Base-by-base conservation (phyloP, 2,329 filamentous ascomycete species). In the Colletotrichum graminicola region DNA sequence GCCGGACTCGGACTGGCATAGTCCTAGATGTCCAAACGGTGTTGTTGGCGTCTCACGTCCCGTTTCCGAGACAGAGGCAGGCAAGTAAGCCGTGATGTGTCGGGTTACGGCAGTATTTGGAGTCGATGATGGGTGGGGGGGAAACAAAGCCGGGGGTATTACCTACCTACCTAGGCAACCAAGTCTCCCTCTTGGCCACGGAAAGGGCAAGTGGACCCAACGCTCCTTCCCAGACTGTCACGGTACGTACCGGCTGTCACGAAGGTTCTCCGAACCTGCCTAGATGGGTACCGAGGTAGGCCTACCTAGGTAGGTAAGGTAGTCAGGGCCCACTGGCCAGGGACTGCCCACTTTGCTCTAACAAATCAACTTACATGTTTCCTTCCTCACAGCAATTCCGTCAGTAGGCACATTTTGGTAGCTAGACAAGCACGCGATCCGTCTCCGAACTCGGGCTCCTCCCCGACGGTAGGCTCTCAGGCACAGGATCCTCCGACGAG, bases 311-410 rank as follows among this genome's bases (percentile, higher is more conserved):
- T 29, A 29, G 29, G 29, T 29, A 36, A 29, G 29, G 29, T 29
- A 36, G 8, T 36, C 34, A 36, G 34, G 52, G 29, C 21, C 26
- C 29, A 16, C 21, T 32, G n/a, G 39, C 39, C 18, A 29, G 16
- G 36, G 34, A 16, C 36, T 18, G 21, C 12, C 43, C 61, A 32
- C 36, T 54, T 26, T 59, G 29, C 26, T 49, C 36, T 29, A 23
- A 54, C 49, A 63, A 63, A 55, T 63, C 61, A 63, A 63, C 61
- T 63, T 63, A 63, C 61, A 63, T 36, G 45, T 63, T 63, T 63
- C 36, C 14, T 54, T 7, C 45, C 45, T 14, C 8, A 4, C 11
- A 23, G n/a, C n/a, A n/a, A n/a, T n/a, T n/a, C n/a, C n/a, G n/a
- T n/a, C n/a, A n/a, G n/a, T n/a, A n/a, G n/a, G n/a, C n/a, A n/a